A percentile compares a stretch with the other conserved stretches of the same genome.
Evolutionary conservation across 2,329 filamentous ascomycete species (phyloP).

Genomic region (Magnaporthiopsis poae): DNA sequence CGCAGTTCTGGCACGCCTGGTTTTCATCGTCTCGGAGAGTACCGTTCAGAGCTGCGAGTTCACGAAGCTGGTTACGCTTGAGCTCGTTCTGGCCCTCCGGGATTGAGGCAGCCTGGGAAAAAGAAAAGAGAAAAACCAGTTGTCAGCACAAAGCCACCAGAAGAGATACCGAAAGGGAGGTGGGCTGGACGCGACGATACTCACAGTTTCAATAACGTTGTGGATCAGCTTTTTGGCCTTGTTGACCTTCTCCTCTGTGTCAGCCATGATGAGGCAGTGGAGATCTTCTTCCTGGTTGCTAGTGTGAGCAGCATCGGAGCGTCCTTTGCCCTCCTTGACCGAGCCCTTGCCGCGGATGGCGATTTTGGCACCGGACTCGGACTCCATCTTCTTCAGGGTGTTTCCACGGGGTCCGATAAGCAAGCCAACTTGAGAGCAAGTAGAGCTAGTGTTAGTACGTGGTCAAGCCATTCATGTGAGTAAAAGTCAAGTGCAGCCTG

Average conservation of each 20-base stretch:
- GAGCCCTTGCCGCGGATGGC: constrained; percentile 98
- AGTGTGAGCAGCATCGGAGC: constrained; percentile 95
- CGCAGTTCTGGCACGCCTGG: constrained; percentile 97
- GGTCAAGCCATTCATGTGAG: constrained; percentile 25
- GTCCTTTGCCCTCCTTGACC: constrained; percentile 98
- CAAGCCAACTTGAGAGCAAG: constrained; percentile 88
- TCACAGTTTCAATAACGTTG: constrained; percentile 95
- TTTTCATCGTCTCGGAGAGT: constrained; percentile 98
- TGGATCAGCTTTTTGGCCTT: constrained; percentile 98
- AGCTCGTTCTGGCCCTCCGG: constrained; percentile 98
- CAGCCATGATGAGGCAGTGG: constrained; percentile 98
- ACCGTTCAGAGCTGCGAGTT: constrained; percentile 95
- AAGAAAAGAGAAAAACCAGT: no score
- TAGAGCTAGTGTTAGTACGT: constrained; percentile 86
- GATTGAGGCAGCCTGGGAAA: constrained; percentile 77
- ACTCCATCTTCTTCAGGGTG: constrained; percentile 98
- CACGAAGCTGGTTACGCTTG: constrained; percentile 95
- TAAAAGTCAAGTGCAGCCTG: constrained; percentile 16
- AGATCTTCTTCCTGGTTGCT: constrained; percentile 99
- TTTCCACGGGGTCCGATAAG: constrained; percentile 99
- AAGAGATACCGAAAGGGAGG: not conserved
- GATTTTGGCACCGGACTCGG: constrained; percentile 94
- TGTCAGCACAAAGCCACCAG: constrained; percentile 15
- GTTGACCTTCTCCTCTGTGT: constrained; percentile 98
- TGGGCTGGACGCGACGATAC: constrained; percentile 23